Base-by-base conservation (phyloP, 805 yeast species). In the Wickerhamomyces bovis region DNA sequence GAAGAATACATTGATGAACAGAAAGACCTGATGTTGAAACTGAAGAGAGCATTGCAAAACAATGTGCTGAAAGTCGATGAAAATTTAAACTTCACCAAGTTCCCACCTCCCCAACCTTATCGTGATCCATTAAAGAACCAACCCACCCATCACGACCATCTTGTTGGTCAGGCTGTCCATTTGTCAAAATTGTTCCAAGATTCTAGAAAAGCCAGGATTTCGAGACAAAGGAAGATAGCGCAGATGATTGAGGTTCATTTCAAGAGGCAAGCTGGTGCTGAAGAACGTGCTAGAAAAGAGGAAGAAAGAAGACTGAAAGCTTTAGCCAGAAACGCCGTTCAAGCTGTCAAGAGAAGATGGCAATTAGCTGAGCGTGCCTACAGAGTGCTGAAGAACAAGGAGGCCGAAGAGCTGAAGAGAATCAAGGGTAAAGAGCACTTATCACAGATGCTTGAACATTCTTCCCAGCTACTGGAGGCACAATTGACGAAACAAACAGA, bases 331-430 rank as follows among this genome's bases (percentile, higher is more conserved):
- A 75, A 82, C 42, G 85, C 95, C 0, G 85, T 86, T 1, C 83
- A 79, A 56, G 89, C 89, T 39, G 97, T 94, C 11, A 84, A 84
- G 65, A 89, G 83, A 62, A 81, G 94, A 58, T 94, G 99, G 99
- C 69, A 75, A 20, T 73, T 89, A 42, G 99, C 97, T 2, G 87
- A 83, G 51, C 89, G 86, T 62, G 95, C 88, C 1, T 83, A 77
- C 60, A 74, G 72, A 42, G 85, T 81, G 15, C 70, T 86, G 49
- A 94, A 86, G 60, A 82, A 83, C 41, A 80, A 83, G 50, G 88
- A 85, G 54, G 83, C 77, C 49, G 96, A 88, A 55, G 90, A 86
- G 53, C 75, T 84, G 56, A 84, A 89, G 60, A 78, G 86, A 45
- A 77, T 78, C 10, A 81, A 84, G 58, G 96, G 97, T 35, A 85